Conservation (phyloP, 2,329 filamentous ascomycete genomes). For the Shiraia sp. region DNA sequence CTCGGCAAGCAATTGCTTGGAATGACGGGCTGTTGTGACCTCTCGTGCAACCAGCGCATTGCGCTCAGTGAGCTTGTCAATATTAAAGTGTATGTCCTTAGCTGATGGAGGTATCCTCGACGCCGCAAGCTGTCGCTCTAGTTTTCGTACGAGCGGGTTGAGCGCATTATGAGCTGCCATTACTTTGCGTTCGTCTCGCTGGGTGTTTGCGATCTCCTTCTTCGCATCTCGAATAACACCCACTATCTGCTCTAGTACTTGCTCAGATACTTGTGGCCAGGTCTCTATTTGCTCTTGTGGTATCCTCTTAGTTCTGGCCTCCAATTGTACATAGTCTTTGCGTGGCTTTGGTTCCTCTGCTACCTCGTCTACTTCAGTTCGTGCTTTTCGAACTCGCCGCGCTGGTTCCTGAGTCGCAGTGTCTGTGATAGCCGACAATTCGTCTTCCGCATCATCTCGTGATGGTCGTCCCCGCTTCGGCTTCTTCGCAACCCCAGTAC, state of each 20-base stretch:
- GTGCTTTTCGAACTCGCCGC: slow-evolving; percentile 25
- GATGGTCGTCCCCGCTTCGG: slow-evolving; percentile 16
- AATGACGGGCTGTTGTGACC: slow-evolving; percentile 65
- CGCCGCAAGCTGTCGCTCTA: slow-evolving; percentile 61
- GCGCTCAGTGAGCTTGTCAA: slow-evolving; percentile 66
- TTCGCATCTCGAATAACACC: slow-evolving; percentile 62
- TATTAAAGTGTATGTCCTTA: slow-evolving; percentile 61
- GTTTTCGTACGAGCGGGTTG: slow-evolving; percentile 57
- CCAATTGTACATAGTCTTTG: slow-evolving; percentile 39
- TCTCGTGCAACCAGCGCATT: slow-evolving; percentile 53
- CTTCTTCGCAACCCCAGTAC: slow-evolving; percentile 10
- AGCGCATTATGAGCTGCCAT: slow-evolving; percentile 62
- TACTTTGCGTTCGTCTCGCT: slow-evolving; percentile 52
- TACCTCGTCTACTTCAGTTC: slow-evolving; percentile 21
- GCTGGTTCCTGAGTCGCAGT: slow-evolving; percentile 4
- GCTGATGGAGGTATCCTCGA: slow-evolving; percentile 68
- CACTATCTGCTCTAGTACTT: slow-evolving; percentile 60
- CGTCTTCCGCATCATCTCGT: slow-evolving; percentile 15
- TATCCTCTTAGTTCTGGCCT: slow-evolving; percentile 40
- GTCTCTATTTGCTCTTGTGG: slow-evolving; percentile 43
- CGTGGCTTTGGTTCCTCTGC: slow-evolving; percentile 16
- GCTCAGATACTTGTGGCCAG: slow-evolving; percentile 60
- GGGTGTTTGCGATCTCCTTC: slow-evolving; percentile 63
- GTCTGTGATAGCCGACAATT: slow-evolving; percentile 6
- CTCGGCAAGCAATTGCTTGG: slow-evolving; percentile 61